Evolutionary conservation across 129 eudicot species (phyloP).

Genomic region (sunflower (Helianthus annuus)): HanXRQr2.0-SUNRISE NC_035436.2:155334279-155334778

Average conservation of each 20-base stretch:
- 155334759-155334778: slow-evolving; percentile 53
- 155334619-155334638: slow-evolving; percentile 41
- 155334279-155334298: slow-evolving; percentile 38
- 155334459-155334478: slow-evolving; percentile 44
- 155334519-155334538: neutral
- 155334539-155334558: slow-evolving; percentile 40
- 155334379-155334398: slow-evolving; percentile 38
- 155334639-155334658: slow-evolving; percentile 41
- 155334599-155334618: slow-evolving; percentile 51
- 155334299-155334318: slow-evolving; percentile 46
- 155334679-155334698: slow-evolving; percentile 66
- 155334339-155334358: slow-evolving; percentile 44
- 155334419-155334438: slow-evolving; percentile 42
- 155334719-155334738: slow-evolving; percentile 61
- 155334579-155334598: slow-evolving; percentile 59
- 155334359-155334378: slow-evolving; percentile 44
- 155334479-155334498: slow-evolving; percentile 36
- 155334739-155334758: slow-evolving; percentile 59
- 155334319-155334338: slow-evolving; percentile 48
- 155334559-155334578: slow-evolving; percentile 44
- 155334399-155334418: slow-evolving; percentile 48
- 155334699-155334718: slow-evolving; percentile 45
- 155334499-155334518: slow-evolving; percentile 12
- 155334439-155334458: slow-evolving; percentile 39
- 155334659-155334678: slow-evolving; percentile 58